Base-by-base conservation (phyloP, 2,329 filamentous ascomycete species). In the Curvularia lunata region DNA sequence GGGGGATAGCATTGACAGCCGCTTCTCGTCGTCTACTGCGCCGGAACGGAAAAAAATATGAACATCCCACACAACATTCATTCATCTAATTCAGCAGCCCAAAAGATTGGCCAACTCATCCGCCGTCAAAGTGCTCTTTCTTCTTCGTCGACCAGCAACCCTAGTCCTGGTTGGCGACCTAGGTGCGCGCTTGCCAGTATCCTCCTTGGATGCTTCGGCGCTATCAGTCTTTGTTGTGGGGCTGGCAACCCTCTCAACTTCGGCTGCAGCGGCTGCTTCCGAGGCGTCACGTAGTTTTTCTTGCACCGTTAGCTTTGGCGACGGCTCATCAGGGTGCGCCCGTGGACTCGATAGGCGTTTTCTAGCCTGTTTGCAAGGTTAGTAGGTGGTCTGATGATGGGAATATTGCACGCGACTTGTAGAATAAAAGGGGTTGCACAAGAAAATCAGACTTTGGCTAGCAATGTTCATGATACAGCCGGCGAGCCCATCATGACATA, bases 81-180 rank as follows among this genome's bases (percentile, higher is more conserved):
- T 27, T 37, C 23, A 27, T 38, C 28, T 27, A 42, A 23, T 30
- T 61, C 58, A 73, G 51, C 72, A 66, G 7, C 72, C 68, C 48
- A 78, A 57, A 40, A 78, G 63, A 30, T 68, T 73, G 77, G 90
- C 85, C 70, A 93, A 77, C 76, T 94, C 91, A 81, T 88, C 89
- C 3, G 89, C 87, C 67, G 85, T 92, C 30, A 94, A 78, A 19
- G 90, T 93, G 69, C 89, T 92, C 73, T 91, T 84, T 70, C 90
- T 82, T 70, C 89, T 81, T 58, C 84, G 79, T 79, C 88, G 74
- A 72, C 86, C 68, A 75, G 81, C 72, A 78, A 83, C 73, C 76
- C 80, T 68, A 80, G 85, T 80, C 67, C 74, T 77, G 32, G 72
- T 69, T 34, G 76, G 66, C 52, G 66, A 75, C 48, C 66, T 68